Base-by-base conservation (phyloP, 805 yeast species). In the Jamesozyma lodderae region DNA sequence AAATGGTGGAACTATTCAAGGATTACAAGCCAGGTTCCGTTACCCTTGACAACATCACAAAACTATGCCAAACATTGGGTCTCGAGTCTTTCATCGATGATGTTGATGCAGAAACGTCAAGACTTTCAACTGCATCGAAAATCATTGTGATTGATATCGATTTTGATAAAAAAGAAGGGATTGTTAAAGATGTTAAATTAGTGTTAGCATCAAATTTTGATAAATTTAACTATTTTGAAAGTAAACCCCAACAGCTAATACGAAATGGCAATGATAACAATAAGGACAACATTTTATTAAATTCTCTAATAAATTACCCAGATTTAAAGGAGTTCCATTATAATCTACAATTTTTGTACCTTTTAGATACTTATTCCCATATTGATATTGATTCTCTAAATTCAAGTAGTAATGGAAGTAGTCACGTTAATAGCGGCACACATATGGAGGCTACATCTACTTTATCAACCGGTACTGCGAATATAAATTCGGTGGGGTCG, bases 141-240 rank as follows among this genome's bases (percentile, higher is more conserved):
- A 60, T 60, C 31, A 53, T 60, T 14, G 65, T 60, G 21, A 54
- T 60, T 23, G 65, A 60, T 42, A 59, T 60, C 18, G 65, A 60
- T 38, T 60, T 57, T 38, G 47, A 48, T 16, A 58, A 49, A 22
- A 32, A 25, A 6, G 41, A 45, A 32, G 49, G 49, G 15, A 51
- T 43, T 30, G 60, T 60, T 3, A 48, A 48, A 16, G 63, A 60
- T 36, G 64, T 59, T 20, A 60, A 59, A 41, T 43, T 60, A 30
- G 65, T 60, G 2, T 38, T 60, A 15, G 65, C 65, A 7, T 59
- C 63, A 3, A 59, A 55, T 42, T 60, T 59, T 41, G 64, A 60
- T 36, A 52, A 55, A 21, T 60, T 60, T 45, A 57, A 59, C 36
- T 60, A 60, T 37, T 57, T 40, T 37, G 54, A 52, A 30, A 19